Percentiles rank a stretch among this genome's conserved stretches.
phyloP scores from a whole-genome alignment of 352 stramenopile genomes.

The Phytophthora megakarya region DNA sequence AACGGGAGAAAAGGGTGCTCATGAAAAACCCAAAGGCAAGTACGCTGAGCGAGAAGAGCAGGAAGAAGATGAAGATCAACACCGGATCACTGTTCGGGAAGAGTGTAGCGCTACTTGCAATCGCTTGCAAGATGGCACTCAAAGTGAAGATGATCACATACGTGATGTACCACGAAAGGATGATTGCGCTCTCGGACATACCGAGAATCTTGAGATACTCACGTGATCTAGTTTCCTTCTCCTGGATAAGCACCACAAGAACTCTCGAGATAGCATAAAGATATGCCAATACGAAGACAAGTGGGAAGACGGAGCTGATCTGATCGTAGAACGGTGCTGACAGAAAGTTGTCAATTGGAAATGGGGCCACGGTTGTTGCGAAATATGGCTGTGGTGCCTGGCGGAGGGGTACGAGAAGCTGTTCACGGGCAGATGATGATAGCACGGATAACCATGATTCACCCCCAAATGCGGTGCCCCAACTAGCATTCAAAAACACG shows the following conservation, averaged over 20 bases:
- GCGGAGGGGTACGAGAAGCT: constrained; percentile 45
- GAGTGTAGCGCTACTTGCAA: constrained; percentile 54
- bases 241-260: constrained; percentile 81
- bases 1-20: constrained; percentile 80
- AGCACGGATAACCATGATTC: constrained; percentile 9
- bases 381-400: constrained; percentile 56
- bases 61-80: constrained; percentile 73
- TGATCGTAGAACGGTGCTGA: constrained; percentile 71
- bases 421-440: constrained; percentile 16
- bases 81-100: constrained; percentile 50
- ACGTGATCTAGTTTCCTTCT: constrained; percentile 70
- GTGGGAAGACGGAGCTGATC: constrained; percentile 64
- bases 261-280: constrained; percentile 74
- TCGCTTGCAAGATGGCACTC: constrained; percentile 61
- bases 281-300: constrained; percentile 90
- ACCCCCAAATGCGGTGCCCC: constrained; percentile 13
- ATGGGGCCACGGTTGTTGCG: constrained; percentile 36
- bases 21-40: constrained; percentile 74
- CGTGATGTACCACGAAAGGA: constrained; percentile 81
- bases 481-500: constrained; percentile 31
- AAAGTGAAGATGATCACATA: constrained; percentile 84
- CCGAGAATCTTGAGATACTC: constrained; percentile 80
- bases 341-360: constrained; percentile 54
- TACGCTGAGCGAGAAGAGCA: constrained; percentile 68
- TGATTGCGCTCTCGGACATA: constrained; percentile 59